Evolutionary conservation across 83 land plant genomes (phyloP).

Genomic region (Picea mariana): DNA sequence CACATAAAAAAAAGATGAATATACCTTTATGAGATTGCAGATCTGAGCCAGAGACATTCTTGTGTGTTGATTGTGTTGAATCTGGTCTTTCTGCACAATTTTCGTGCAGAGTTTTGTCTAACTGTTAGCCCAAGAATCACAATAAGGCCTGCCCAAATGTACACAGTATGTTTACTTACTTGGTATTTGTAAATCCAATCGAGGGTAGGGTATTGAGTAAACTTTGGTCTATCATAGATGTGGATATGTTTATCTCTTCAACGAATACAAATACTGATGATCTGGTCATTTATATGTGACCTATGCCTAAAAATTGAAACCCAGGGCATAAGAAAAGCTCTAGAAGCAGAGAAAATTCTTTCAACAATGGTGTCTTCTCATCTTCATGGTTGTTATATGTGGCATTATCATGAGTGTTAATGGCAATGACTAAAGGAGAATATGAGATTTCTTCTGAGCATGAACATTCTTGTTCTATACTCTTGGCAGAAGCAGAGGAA

Average conservation of each 20-base stretch:
- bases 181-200: neutral
- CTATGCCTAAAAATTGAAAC: slow-evolving; percentile 37
- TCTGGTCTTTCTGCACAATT: neutral
- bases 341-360: no score
- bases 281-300: slow-evolving; percentile 54
- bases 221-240: neutral
- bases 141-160: neutral
- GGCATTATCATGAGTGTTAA: no score
- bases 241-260: neutral
- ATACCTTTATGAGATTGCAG: neutral
- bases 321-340: no score
- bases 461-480: no score
- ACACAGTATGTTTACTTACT: neutral
- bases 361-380: no score
- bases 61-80: neutral
- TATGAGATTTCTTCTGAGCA: no score
- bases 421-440: no score
- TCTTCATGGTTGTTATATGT: no score
- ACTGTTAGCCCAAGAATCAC: neutral
- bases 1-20: no score
- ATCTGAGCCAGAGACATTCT: neutral
- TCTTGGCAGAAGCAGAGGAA: no score
- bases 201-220: slow-evolving; percentile 4
- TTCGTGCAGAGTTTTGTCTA: neutral
- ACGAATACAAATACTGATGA: neutral